phyloP scores from a whole-genome alignment of 768 basidiomycete genomes.

The Pulveroboletus ravenelii region DNA sequence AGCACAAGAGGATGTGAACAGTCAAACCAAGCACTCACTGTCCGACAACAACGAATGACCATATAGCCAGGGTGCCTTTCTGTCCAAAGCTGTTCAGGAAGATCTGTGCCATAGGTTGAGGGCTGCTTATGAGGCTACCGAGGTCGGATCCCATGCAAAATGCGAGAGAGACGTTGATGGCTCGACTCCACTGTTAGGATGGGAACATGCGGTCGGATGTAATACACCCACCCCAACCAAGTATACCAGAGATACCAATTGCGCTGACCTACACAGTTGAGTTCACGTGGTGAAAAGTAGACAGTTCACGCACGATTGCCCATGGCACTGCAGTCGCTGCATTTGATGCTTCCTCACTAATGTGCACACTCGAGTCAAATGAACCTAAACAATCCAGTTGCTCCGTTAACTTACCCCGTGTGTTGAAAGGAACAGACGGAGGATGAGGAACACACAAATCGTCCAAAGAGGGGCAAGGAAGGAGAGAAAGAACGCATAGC shows the following conservation, averaged over 20 bases:
- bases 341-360: slow-evolving; percentile 52
- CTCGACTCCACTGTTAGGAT: slow-evolving; percentile 18
- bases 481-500: slow-evolving; percentile 47
- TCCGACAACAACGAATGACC: slow-evolving; percentile 51
- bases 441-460: slow-evolving; percentile 29
- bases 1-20: background rate
- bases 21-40: slow-evolving; percentile 32
- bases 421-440: background rate
- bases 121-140: slow-evolving; percentile 33
- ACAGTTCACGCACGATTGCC: slow-evolving; percentile 41
- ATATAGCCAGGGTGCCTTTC: slow-evolving; percentile 42
- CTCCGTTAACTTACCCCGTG: background rate
- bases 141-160: slow-evolving; percentile 58
- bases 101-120: slow-evolving; percentile 46
- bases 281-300: background rate
- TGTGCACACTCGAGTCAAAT: slow-evolving; percentile 51
- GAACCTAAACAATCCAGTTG: slow-evolving; percentile 21
- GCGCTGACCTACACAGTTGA: slow-evolving; percentile 28
- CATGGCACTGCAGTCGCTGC: slow-evolving; percentile 53
- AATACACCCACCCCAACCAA: slow-evolving; percentile 39
- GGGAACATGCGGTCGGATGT: background rate
- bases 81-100: slow-evolving; percentile 40
- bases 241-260: slow-evolving; percentile 40
- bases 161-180: slow-evolving; percentile 49
- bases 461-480: slow-evolving; percentile 50